Evolutionary conservation across 2,329 filamentous ascomycete species (phyloP).

Genomic region (Hypoxylon sp.): DNA sequence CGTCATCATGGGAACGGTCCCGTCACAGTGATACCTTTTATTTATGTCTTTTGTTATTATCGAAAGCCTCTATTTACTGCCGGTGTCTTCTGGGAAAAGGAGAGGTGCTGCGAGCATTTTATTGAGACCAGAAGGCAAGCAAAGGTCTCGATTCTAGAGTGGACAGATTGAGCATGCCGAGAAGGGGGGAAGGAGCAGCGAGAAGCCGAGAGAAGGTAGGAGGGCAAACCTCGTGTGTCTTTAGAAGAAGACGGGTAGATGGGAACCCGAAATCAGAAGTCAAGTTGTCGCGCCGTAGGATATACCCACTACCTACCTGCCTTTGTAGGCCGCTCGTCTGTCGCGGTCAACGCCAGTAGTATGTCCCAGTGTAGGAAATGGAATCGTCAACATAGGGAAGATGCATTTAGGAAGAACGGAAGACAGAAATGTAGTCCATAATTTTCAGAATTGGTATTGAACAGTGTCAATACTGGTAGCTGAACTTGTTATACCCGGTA

Average conservation of each 20-base stretch:
- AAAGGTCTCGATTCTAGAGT: conserved; percentile 5
- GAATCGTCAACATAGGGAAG: conserved; percentile 9
- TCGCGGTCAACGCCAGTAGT: conserved; percentile 11
- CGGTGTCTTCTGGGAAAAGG: not conserved
- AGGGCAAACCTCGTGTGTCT: not conserved
- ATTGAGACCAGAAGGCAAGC: not conserved
- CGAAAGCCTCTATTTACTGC: conserved; percentile 9
- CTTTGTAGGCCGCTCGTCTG: conserved; percentile 22
- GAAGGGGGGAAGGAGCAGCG: not conserved
- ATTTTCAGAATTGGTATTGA: conserved; percentile 36
- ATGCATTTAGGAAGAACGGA: conserved; percentile 10
- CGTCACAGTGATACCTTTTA: conserved; percentile 42
- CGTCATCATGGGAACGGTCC: conserved; percentile 29
- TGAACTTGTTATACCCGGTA: not conserved
- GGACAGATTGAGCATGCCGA: conserved; percentile 37
- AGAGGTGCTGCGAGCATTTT: conserved; percentile 11
- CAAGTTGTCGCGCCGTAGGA: conserved; percentile 32
- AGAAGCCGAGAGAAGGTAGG: conserved; percentile 2
- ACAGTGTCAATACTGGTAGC: conserved; percentile 9
- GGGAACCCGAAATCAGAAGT: conserved; percentile 3
- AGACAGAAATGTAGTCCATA: conserved; percentile 31
- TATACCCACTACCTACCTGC: conserved; percentile 23
- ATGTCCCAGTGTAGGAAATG: conserved; percentile 1
- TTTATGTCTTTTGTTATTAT: conserved; percentile 31
- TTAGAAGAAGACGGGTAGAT: not conserved